Evolutionary conservation across 345 rosid species (phyloP).

Genomic region (Iberis pinnata): DNA sequence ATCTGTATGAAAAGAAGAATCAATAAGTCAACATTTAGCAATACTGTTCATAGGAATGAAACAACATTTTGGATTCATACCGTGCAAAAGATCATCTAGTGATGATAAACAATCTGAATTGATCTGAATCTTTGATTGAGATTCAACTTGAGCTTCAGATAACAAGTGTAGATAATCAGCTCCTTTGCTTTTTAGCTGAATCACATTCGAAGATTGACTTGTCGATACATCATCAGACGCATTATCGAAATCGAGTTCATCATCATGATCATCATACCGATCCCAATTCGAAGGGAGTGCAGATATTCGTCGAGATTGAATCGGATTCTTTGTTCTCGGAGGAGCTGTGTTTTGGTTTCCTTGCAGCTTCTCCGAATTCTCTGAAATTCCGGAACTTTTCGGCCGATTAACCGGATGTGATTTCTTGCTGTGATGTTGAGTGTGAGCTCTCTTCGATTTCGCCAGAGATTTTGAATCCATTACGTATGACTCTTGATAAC

Average conservation of each 20-base stretch:
- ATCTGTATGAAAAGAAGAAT: constrained; percentile 33
- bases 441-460: constrained; percentile 82
- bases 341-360: constrained; percentile 38
- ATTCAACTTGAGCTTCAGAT: constrained; percentile 63
- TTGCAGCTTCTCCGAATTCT: constrained; percentile 26
- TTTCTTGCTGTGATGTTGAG: constrained; percentile 56
- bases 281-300: constrained; percentile 71
- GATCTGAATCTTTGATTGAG: constrained; percentile 33
- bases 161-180: constrained; percentile 58
- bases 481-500: background rate
- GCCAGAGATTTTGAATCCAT: constrained; percentile 82
- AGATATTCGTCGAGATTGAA: constrained; percentile 31
- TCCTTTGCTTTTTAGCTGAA: constrained; percentile 74
- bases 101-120: constrained; percentile 35
- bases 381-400: constrained; percentile 22
- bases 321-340: constrained; percentile 21
- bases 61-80: constrained; percentile 27
- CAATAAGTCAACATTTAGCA: background rate
- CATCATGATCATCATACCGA: constrained; percentile 53
- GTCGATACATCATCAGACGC: constrained; percentile 10
- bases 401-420: constrained; percentile 43
- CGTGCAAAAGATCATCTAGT: constrained; percentile 50
- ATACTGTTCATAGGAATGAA: background rate
- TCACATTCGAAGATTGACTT: constrained; percentile 28
- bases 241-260: constrained; percentile 34